Conservation (phyloP, 1,284 basidiomycete species). For the Apiotrichum mycotoxinovorans region DNA sequence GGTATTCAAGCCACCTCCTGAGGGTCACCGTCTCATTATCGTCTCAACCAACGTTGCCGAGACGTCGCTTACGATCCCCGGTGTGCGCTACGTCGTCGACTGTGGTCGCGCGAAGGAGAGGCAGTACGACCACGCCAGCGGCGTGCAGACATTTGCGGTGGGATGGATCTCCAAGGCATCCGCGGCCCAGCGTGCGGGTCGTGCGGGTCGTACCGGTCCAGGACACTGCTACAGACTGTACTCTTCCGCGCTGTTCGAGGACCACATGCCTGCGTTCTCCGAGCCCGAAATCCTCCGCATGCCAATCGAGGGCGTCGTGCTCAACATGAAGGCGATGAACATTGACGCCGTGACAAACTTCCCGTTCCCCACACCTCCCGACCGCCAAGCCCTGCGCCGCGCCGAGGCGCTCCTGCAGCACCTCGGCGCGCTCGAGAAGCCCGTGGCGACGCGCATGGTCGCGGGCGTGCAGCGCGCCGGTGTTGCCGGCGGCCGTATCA, state of each 20-base stretch:
- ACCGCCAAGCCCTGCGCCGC: constrained; percentile 69
- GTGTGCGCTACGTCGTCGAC: constrained; percentile 72
- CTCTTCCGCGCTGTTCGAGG: constrained; percentile 75
- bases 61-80: constrained; percentile 72
- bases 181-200: constrained; percentile 67
- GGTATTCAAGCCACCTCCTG: constrained; percentile 65
- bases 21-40: constrained; percentile 63
- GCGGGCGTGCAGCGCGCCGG: constrained; percentile 40
- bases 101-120: constrained; percentile 76
- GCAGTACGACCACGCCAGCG: constrained; percentile 59
- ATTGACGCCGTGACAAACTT: constrained; percentile 96
- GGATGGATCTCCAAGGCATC: constrained; percentile 74
- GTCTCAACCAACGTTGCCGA: constrained; percentile 75
- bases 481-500: constrained; percentile 64
- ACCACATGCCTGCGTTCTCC: constrained; percentile 83
- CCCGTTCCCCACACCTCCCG: constrained; percentile 95
- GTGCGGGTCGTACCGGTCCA: constrained; percentile 71
- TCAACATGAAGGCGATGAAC: constrained; percentile 99
- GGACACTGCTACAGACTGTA: constrained; percentile 76
- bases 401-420: constrained; percentile 78
- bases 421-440: constrained; percentile 72
- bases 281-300: constrained; percentile 91
- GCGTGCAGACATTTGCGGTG: constrained; percentile 69
- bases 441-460: constrained; percentile 48
- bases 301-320: constrained; percentile 93